phyloP scores from a whole-genome alignment of 768 basidiomycete genomes.

The Lactarius sanguifluus region DNA sequence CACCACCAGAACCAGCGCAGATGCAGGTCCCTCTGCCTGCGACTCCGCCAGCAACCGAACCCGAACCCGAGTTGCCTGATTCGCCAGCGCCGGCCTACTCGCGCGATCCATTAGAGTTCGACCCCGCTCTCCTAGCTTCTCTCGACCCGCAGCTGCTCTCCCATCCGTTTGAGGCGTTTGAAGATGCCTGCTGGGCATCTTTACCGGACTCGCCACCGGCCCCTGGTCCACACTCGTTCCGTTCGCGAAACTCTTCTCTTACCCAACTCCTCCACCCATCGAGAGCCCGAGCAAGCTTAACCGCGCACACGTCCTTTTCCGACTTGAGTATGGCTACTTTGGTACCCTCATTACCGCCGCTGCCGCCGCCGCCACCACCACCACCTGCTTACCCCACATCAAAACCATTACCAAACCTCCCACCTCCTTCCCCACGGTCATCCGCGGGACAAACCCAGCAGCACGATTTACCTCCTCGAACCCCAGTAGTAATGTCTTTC shows the following conservation, averaged over 20 bases:
- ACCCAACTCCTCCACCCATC: neutral
- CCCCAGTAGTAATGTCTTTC: neutral
- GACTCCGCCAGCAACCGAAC: neutral
- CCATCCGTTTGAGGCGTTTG: slow-evolving; percentile 21
- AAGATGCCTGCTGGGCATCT: slow-evolving; percentile 14
- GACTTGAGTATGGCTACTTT: slow-evolving; percentile 14
- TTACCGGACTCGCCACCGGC: neutral
- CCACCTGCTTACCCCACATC: slow-evolving; percentile 12
- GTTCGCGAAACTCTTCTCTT: slow-evolving; percentile 1
- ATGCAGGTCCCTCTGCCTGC: neutral
- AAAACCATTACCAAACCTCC: slow-evolving; percentile 19
- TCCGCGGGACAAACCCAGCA: neutral
- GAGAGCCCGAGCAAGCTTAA: neutral
- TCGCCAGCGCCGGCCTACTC: slow-evolving; percentile 24
- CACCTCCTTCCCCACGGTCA: slow-evolving; percentile 8
- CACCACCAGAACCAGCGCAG: neutral
- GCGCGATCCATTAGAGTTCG: slow-evolving; percentile 20
- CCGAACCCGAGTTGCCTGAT: neutral
- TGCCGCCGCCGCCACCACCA: neutral
- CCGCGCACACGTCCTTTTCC: slow-evolving; percentile 1
- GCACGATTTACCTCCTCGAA: neutral
- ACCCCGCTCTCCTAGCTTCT: slow-evolving; percentile 18
- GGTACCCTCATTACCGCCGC: neutral
- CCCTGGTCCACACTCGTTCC: neutral
- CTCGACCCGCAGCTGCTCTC: slow-evolving; percentile 18